These are phyloP conservation scores for Pseudocercospora cruenta DNA, from an alignment of 2,329 filamentous ascomycete species.

Conservation along the genomic window DNA sequence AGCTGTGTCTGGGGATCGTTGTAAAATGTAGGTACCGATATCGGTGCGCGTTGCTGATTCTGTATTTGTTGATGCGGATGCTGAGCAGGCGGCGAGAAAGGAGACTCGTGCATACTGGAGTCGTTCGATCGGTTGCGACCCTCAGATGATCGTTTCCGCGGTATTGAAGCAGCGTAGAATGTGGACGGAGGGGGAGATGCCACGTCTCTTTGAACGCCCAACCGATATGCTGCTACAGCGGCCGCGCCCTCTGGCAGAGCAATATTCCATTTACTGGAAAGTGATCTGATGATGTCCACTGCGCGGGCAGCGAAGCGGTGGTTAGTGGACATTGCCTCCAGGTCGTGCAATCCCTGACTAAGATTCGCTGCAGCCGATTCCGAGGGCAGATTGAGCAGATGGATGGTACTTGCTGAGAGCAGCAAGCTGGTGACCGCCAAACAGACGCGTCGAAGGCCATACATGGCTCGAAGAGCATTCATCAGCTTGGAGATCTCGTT, in stretches of 20 bases:
- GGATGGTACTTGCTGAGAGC: conserved; percentile 49
- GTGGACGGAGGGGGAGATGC: conserved; percentile 31
- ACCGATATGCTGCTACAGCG: conserved; percentile 35
- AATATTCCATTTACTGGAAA: conserved; percentile 50
- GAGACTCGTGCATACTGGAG: conserved; percentile 24
- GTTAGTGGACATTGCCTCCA: conserved; percentile 48
- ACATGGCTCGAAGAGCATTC: conserved; percentile 48
- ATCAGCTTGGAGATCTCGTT: conserved; percentile 50
- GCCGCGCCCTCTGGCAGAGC: conserved; percentile 44
- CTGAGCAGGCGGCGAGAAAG: conserved; percentile 29
- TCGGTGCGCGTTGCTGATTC: conserved; percentile 18
- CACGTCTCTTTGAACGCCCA: conserved; percentile 19
- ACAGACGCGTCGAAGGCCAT: conserved; percentile 46
- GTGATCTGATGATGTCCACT: conserved; percentile 47
- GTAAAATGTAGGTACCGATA: conserved; percentile 34
- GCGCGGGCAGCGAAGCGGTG: conserved; percentile 49
- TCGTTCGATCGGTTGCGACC: conserved; percentile 29
- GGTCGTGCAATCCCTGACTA: conserved; percentile 46
- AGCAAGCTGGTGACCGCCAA: conserved; percentile 46
- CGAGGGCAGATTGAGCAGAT: conserved; percentile 49
- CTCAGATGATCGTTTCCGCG: conserved; percentile 31
- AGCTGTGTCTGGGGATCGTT: conserved; percentile 30
- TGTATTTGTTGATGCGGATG: conserved; percentile 12
- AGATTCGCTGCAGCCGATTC: conserved; percentile 43
- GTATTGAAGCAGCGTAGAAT: conserved; percentile 38